These are phyloP conservation scores for Puccinia hordei DNA, from an alignment of 1,284 basidiomycete species.

Conservation along the genomic window DNA sequence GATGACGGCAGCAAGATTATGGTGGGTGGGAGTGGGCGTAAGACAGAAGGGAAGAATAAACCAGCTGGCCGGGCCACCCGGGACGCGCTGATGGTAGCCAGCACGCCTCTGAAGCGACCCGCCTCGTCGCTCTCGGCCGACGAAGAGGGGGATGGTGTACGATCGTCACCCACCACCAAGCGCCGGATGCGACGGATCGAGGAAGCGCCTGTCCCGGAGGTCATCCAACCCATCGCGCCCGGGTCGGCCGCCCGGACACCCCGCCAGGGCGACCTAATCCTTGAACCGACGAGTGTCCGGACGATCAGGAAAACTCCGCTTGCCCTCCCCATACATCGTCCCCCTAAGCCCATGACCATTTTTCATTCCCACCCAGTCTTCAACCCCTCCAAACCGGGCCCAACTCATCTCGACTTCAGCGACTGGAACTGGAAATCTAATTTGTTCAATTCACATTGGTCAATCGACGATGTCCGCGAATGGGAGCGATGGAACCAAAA, in stretches of 20 bases:
- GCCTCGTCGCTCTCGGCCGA: no score
- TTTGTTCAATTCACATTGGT: conserved; percentile 10
- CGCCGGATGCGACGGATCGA: neutral
- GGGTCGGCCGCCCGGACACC: neutral
- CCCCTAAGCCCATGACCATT: conserved; percentile 42
- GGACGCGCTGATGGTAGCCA: no score
- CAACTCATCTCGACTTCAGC: neutral
- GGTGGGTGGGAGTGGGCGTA: no score
- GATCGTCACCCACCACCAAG: neutral
- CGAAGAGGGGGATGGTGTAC: no score
- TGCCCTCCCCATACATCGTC: conserved; percentile 13
- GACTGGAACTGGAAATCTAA: conserved; percentile 47
- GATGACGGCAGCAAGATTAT: no score
- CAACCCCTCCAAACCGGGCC: neutral
- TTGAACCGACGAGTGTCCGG: conserved; percentile 10
- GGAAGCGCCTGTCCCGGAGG: neutral
- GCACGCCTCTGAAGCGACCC: no score
- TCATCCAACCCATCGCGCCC: neutral
- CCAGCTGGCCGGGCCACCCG: no score
- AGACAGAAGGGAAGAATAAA: no score
- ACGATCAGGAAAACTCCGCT: conserved; percentile 33
- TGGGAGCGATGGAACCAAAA: conserved; percentile 40
- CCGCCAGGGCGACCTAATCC: neutral
- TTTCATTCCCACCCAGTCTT: conserved; percentile 31
- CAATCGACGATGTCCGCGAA: conserved; percentile 12